Base-by-base conservation (phyloP, 2,329 filamentous ascomycete genomes). In the Aspergillus novoparasiticus region DNA sequence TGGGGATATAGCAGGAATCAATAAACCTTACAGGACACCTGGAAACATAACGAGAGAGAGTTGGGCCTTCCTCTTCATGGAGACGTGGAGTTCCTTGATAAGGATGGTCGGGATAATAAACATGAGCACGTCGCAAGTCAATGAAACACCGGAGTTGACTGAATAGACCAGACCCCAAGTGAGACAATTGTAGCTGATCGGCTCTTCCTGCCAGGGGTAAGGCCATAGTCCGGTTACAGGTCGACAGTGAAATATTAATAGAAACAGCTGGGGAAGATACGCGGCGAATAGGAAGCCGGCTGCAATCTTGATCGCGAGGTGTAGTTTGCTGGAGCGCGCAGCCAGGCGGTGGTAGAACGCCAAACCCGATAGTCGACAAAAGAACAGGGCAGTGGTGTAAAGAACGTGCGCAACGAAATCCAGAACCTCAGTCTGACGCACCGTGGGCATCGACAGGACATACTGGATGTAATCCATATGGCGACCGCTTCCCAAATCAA, bases 201-300 rank as follows among this genome's bases (percentile, higher is more conserved):
- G 73, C 11, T 76, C 76, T 0, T 73, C 68, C 66, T 86, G 82
- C 76, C 79, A 85, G 1, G 71, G 76, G 59, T 86, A 85, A 0
- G 84, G 83, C 84, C 84, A 85, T 2, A 82, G 71, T 0, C 77
- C 82, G 0, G 83, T 85, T 0, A 85, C 81, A 0, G 84, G 84
- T 1, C 68, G 70, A 62, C 83, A 85, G 70, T 85, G 83, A 64
- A 85, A 84, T 61, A 85, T 75, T 55, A 85, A 73, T 2, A 86
- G 76, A 30, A 84, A 76, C 14, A 85, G 72, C 61, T 85, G 83
- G 0, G 82, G 79, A 1, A 85, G 63, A 56, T 78, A 85, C 0
- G 79, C 81, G 8, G 74, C 77, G 39, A 80, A 66, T 23, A 84
- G 68, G 39, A 32, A 72, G 67, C 48, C 71, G 58, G 68, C 82